These are phyloP conservation scores for Hericium erinaceus DNA, from an alignment of 768 basidiomycete genomes.

Conservation along the genomic window DNA sequence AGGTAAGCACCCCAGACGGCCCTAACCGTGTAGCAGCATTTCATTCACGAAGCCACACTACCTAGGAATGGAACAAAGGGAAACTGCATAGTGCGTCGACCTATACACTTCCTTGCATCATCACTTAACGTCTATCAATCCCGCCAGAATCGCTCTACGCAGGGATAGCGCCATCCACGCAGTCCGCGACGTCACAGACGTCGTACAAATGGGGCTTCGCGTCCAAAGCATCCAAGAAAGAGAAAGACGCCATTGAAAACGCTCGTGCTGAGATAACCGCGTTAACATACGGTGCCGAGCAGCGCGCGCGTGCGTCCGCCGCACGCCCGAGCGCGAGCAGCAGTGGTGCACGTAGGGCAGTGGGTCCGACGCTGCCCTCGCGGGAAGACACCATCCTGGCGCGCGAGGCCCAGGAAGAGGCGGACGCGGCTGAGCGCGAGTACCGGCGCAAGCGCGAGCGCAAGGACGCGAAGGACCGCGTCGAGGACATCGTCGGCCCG, in stretches of 20 bases:
- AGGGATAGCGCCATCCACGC: slow-evolving; percentile 45
- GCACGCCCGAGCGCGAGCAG: slow-evolving; percentile 5
- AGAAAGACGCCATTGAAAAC: slow-evolving; percentile 46
- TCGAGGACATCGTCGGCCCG: slow-evolving; percentile 78
- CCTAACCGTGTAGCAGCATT: slow-evolving; percentile 3
- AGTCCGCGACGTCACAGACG: slow-evolving; percentile 60
- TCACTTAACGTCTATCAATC: not conserved
- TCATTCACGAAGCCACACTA: not conserved
- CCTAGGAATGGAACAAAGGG: slow-evolving; percentile 74
- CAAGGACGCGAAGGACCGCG: slow-evolving; percentile 51
- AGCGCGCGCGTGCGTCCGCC: not conserved
- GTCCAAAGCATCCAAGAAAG: slow-evolving; percentile 50
- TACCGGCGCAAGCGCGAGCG: slow-evolving; percentile 61
- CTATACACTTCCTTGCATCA: not conserved
- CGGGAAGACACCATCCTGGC: slow-evolving; percentile 62
- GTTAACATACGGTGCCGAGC: slow-evolving; percentile 27
- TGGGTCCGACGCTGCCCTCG: slow-evolving; percentile 63
- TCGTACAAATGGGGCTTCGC: slow-evolving; percentile 87
- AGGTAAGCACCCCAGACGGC: slow-evolving; percentile 33
- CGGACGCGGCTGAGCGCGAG: slow-evolving; percentile 39
- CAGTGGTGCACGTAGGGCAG: slow-evolving; percentile 32
- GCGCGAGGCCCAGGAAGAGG: slow-evolving; percentile 50
- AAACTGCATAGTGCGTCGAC: slow-evolving; percentile 48
- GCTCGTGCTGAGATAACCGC: slow-evolving; percentile 50
- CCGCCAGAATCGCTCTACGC: slow-evolving; percentile 45